Evolutionary conservation across 306 rosid genomes (phyloP).

Genomic region (Chamaecrista fasciculata): DNA sequence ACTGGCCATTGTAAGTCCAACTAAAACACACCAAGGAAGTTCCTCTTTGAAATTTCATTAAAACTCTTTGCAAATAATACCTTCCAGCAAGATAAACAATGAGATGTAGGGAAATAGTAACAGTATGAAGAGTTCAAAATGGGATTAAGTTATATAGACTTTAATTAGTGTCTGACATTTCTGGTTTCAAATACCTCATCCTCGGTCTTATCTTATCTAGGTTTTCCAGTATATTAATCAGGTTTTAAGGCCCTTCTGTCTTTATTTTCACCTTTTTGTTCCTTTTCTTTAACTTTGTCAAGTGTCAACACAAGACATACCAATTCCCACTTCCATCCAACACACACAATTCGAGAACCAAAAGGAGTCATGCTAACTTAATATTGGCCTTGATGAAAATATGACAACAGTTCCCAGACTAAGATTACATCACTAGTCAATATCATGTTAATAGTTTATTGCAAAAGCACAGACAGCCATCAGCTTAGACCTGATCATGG

Average conservation of each 20-base stretch:
- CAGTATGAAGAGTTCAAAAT: conserved; percentile 7
- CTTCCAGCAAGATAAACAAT: not conserved
- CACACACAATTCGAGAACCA: not conserved
- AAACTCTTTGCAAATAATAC: not conserved
- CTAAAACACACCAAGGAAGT: not conserved
- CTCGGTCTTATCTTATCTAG: not conserved
- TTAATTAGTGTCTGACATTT: conserved; percentile 7
- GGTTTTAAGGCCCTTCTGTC: not conserved
- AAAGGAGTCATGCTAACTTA: conserved; percentile 3
- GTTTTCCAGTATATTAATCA: conserved; percentile 1
- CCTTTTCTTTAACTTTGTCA: conserved; percentile 15
- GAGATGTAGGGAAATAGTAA: not conserved
- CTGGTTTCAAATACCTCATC: not conserved
- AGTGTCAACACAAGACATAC: not conserved
- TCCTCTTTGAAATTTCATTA: not conserved
- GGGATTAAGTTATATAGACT: not conserved
- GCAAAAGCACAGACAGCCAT: conserved; percentile 8
- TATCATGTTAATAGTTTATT: conserved; percentile 13
- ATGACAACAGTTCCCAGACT: conserved; percentile 2
- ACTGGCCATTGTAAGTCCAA: not conserved
- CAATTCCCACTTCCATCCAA: not conserved
- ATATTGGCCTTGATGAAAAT: conserved; percentile 17
- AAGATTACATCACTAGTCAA: conserved; percentile 19
- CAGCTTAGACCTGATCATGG: conserved; percentile 63
- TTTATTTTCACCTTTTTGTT: conserved; percentile 1